Conservation (phyloP, 1,139 yeast genomes). For the Yamadazyma oceani region DNA sequence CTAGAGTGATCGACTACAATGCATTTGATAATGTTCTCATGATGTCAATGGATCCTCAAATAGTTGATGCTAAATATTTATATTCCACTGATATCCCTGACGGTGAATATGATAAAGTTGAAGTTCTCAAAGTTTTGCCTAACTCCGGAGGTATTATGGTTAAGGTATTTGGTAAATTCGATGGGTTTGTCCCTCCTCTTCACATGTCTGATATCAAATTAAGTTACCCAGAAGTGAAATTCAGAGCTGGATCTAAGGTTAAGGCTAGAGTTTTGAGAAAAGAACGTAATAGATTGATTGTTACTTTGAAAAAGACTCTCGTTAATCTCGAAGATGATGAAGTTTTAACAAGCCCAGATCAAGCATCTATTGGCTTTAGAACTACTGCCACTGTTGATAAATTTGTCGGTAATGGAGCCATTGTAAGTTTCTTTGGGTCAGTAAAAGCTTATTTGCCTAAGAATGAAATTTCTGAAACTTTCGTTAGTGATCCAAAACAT, state of each 20-base stretch:
- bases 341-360: slow-evolving; percentile 50
- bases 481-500: slow-evolving; percentile 73
- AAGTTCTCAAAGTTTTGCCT: slow-evolving; percentile 63
- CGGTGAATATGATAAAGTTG: slow-evolving; percentile 63
- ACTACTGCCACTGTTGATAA: slow-evolving; percentile 76
- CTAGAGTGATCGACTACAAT: slow-evolving; percentile 75
- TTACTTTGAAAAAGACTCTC: slow-evolving; percentile 82
- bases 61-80: slow-evolving; percentile 64
- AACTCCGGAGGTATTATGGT: slow-evolving; percentile 66
- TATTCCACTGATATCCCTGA: slow-evolving; percentile 69
- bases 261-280: slow-evolving; percentile 63
- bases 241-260: slow-evolving; percentile 77
- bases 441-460: slow-evolving; percentile 81
- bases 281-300: slow-evolving; percentile 43
- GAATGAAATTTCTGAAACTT: slow-evolving; percentile 87
- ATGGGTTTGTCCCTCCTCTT: slow-evolving; percentile 69
- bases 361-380: slow-evolving; percentile 57
- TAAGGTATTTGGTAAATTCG: slow-evolving; percentile 63
- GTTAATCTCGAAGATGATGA: slow-evolving; percentile 66
- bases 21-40: slow-evolving; percentile 63
- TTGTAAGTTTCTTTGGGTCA: slow-evolving; percentile 79
- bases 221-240: slow-evolving; percentile 88
- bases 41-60: slow-evolving; percentile 66
- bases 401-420: slow-evolving; percentile 74
- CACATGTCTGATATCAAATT: slow-evolving; percentile 86